These are phyloP conservation scores for Penicillium subrubescens DNA, from an alignment of 495 filamentous ascomycete genomes.

Conservation along the genomic window DNA sequence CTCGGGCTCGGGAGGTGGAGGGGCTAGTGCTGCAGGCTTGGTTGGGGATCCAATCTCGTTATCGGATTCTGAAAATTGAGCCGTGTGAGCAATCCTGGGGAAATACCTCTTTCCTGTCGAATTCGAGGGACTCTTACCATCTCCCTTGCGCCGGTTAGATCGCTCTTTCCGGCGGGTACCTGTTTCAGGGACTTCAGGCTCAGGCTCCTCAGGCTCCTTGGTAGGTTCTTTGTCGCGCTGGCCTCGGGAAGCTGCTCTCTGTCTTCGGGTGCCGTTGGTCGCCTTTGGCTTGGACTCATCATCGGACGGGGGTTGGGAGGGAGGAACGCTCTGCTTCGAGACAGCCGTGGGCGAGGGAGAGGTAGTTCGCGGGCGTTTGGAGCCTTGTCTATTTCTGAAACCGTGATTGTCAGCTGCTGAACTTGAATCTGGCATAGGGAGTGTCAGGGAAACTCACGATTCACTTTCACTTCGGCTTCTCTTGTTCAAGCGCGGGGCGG, in stretches of 20 bases:
- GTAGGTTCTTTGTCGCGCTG: conserved; percentile 69
- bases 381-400: conserved; percentile 54
- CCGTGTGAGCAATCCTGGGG: conserved; percentile 7
- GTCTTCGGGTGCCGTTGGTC: conserved; percentile 62
- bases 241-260: conserved; percentile 63
- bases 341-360: conserved; percentile 68
- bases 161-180: conserved; percentile 73
- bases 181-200: conserved; percentile 68
- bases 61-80: conserved; percentile 35
- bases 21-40: conserved; percentile 22
- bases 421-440: conserved; percentile 6
- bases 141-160: conserved; percentile 69
- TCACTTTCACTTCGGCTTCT: conserved; percentile 89
- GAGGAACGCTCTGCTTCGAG: conserved; percentile 48
- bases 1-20: conserved; percentile 40
- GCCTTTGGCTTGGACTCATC: conserved; percentile 58
- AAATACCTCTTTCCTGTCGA: not conserved
- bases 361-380: conserved; percentile 72
- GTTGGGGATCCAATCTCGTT: conserved; percentile 41
- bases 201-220: conserved; percentile 65
- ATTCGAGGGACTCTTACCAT: conserved; percentile 57
- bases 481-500: conserved; percentile 66
- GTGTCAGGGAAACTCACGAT: conserved; percentile 63
- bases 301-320: conserved; percentile 66
- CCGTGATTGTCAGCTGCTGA: conserved; percentile 23